These are phyloP conservation scores for Citrullus colocynthis DNA, from an alignment of 306 rosid genomes.

Conservation along the genomic window DNA sequence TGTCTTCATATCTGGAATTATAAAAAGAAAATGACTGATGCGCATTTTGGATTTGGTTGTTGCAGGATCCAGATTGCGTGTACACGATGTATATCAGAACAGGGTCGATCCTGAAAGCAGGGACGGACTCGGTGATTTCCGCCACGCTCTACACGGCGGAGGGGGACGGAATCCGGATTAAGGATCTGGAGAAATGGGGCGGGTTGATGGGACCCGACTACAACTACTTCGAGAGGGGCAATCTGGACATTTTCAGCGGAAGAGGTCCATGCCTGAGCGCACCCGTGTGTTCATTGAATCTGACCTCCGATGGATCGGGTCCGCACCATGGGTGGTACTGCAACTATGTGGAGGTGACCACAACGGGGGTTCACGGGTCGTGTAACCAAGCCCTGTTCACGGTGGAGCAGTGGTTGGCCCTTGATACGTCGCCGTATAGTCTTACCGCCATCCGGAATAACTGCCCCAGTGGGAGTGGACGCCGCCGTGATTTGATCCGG, in stretches of 20 bases:
- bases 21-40: no score
- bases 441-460: constrained; percentile 34
- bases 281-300: constrained; percentile 58
- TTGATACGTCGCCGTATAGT: constrained; percentile 50
- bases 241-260: constrained; percentile 80
- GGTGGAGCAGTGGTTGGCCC: constrained; percentile 82
- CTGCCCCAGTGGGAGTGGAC: constrained; percentile 15
- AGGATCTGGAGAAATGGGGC: constrained; percentile 48
- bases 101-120: constrained; percentile 60
- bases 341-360: constrained; percentile 65
- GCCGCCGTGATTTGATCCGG: neutral
- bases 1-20: no score
- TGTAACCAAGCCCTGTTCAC: constrained; percentile 38
- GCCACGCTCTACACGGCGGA: constrained; percentile 30
- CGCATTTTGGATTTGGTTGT: neutral
- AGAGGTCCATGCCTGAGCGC: constrained; percentile 45
- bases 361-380: constrained; percentile 37
- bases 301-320: constrained; percentile 72
- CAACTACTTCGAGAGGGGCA: constrained; percentile 81
- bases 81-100: constrained; percentile 51
- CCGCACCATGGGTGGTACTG: constrained; percentile 81
- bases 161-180: constrained; percentile 48
- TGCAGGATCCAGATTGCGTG: constrained; percentile 66
- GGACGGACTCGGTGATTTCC: constrained; percentile 53
- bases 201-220: constrained; percentile 53